These are phyloP conservation scores for Aureobasidium sp. DNA, from an alignment of 2,329 filamentous ascomycete species.

Conservation along the genomic window DNA sequence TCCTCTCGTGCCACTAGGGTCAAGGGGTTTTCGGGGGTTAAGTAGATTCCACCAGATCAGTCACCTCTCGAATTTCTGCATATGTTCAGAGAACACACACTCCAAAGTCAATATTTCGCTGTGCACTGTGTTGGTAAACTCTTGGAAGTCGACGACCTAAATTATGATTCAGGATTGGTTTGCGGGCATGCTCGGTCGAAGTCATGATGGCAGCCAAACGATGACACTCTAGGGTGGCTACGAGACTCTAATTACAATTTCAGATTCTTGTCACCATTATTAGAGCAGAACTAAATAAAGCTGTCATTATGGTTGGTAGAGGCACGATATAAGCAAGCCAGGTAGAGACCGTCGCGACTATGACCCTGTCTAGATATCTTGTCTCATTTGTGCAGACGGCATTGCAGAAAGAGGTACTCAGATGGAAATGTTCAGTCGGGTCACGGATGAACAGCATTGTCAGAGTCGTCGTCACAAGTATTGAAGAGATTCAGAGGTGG, in stretches of 20 bases:
- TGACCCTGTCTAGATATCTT: constrained; percentile 20
- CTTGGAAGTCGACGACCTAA: neutral
- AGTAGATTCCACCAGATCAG: too few relatives aligned
- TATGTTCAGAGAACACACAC: too few relatives aligned
- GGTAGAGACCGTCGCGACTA: constrained; percentile 55
- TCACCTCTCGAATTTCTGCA: too few relatives aligned
- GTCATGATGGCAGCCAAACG: constrained; percentile 46
- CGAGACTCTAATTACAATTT: constrained; percentile 43
- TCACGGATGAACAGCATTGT: too few relatives aligned
- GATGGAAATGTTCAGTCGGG: neutral
- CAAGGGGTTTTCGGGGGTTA: neutral
- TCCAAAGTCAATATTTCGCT: too few relatives aligned
- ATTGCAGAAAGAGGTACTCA: neutral
- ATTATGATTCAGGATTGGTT: constrained; percentile 38
- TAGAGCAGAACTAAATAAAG: constrained; percentile 41
- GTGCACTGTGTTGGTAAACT: too few relatives aligned
- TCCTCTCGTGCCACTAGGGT: neutral
- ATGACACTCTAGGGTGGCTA: constrained; percentile 49
- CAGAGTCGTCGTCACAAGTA: too few relatives aligned
- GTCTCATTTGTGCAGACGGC: neutral
- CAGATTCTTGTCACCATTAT: constrained; percentile 58
- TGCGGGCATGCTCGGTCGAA: constrained; percentile 40
- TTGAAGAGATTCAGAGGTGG: too few relatives aligned
- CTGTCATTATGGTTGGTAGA: constrained; percentile 38
- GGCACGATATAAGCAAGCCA: constrained; percentile 45